Evolutionary conservation across 345 rosid species (phyloP).

Genomic region (Citropsis articulata): DNA sequence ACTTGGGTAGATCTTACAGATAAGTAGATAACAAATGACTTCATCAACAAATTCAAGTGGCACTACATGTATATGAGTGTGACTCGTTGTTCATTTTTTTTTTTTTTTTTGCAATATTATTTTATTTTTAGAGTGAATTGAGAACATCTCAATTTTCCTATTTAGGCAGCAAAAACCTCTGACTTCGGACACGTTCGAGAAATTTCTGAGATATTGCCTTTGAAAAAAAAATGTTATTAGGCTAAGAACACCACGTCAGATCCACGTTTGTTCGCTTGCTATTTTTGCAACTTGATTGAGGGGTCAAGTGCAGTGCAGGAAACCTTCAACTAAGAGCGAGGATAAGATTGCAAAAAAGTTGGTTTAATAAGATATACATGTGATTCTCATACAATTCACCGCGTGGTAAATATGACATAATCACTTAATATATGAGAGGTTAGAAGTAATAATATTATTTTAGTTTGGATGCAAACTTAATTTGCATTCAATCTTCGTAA

Average conservation of each 20-base stretch:
- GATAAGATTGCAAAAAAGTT: too few relatives aligned
- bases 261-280: neutral
- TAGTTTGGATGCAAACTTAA: too few relatives aligned
- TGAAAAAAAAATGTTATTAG: neutral
- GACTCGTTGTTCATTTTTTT: neutral
- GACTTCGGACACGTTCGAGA: too few relatives aligned
- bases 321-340: too few relatives aligned
- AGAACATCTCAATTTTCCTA: neutral
- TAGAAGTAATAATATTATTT: too few relatives aligned
- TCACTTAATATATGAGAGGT: too few relatives aligned
- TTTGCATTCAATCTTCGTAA: too few relatives aligned
- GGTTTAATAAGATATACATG: too few relatives aligned
- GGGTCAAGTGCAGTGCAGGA: too few relatives aligned
- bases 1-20: neutral
- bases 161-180: neutral
- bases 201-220: too few relatives aligned
- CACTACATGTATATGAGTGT: neutral
- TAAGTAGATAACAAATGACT: neutral
- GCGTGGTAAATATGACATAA: too few relatives aligned
- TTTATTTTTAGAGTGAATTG: neutral
- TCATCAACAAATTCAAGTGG: neutral
- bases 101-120: neutral
- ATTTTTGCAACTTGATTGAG: neutral
- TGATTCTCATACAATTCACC: too few relatives aligned
- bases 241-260: constrained; percentile 14